phyloP scores from a whole-genome alignment of 805 yeast genomes.

The Osmozyma mogii region DNA sequence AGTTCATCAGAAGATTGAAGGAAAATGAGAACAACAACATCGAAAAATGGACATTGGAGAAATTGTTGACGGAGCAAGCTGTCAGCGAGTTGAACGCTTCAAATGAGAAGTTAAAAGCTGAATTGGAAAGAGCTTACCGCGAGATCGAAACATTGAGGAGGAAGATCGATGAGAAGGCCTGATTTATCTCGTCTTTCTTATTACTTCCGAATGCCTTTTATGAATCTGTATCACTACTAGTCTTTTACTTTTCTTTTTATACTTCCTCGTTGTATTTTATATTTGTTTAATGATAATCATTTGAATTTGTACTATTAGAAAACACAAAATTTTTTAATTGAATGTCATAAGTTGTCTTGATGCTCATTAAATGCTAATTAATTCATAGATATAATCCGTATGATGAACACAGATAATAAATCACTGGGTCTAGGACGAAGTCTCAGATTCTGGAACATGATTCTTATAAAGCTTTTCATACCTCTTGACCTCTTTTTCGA shows the following conservation, averaged over 20 bases:
- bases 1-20: conserved; percentile 80
- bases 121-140: conserved; percentile 85
- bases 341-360: too few relatives aligned
- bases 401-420: not conserved
- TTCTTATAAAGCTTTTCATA: conserved; percentile 90
- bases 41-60: conserved; percentile 94
- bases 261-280: too few relatives aligned
- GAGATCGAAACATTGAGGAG: conserved; percentile 81
- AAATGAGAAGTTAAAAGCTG: conserved; percentile 81
- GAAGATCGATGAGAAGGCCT: conserved; percentile 15
- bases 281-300: too few relatives aligned
- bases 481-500: conserved; percentile 61
- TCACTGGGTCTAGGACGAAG: not conserved
- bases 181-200: not conserved
- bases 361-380: too few relatives aligned
- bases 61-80: conserved; percentile 85
- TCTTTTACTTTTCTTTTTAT: conserved; percentile 1
- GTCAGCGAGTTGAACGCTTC: conserved; percentile 76
- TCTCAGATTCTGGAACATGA: conserved; percentile 60
- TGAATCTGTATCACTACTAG: too few relatives aligned
- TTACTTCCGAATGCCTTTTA: not conserved
- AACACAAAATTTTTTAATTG: too few relatives aligned
- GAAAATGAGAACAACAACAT: conserved; percentile 84
- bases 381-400: too few relatives aligned
- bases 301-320: too few relatives aligned